Evolutionary conservation across 225 moss, liverwort and hornwort species (phyloP), one percentile per base, ranked within the genome.

Genomic region (Neckera pumila): DNA sequence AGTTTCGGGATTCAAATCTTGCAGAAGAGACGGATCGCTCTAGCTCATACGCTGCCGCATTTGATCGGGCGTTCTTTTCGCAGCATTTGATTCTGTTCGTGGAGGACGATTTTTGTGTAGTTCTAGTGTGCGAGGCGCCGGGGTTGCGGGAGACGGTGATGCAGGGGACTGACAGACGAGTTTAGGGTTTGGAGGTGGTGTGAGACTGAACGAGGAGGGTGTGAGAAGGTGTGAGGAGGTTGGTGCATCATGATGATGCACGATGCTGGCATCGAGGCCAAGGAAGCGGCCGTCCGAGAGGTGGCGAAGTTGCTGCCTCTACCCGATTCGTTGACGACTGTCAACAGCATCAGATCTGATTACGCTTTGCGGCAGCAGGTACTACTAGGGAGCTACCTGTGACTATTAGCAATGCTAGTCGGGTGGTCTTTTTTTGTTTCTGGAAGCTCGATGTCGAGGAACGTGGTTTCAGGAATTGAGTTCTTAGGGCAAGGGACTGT

Each of bases 251-350:
- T 95, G 96, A 95, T 98, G 97, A 95, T 96, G 97, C 95, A 96
- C 66, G 98, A 98, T 92, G 94, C 98, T 65, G 97, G 98, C 79
- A 96, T 98, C 64, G 98, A 98, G 92, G 98, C 98, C 89, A 98
- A 97, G 90, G 98, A 98, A 93, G 97, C 97, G 80, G 98, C 98
- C 42, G 98, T 98, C 47, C 95, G 98, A 28, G 98, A 98, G 94
- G 98, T 98, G 54, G 97, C 97, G 63, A 98, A 98, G 92, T 90
- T 98, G 92, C 92, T 98, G 87, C 98, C 98, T 31, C 91, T 97
- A 6, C 98, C 98, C 11, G 98, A 98, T 85, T 98, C 98, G 74
- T 85, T 98, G 82, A 91, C 92, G 62, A 90, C 92, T 86, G 95
- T 97, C 33, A 95, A 94, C 90, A 87, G 79, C 89, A 96, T 98